Percentiles rank a stretch among this genome's conserved stretches.
Conservation (phyloP, 2,329 filamentous ascomycete species). For the Aplosporella prunicola region DNA sequence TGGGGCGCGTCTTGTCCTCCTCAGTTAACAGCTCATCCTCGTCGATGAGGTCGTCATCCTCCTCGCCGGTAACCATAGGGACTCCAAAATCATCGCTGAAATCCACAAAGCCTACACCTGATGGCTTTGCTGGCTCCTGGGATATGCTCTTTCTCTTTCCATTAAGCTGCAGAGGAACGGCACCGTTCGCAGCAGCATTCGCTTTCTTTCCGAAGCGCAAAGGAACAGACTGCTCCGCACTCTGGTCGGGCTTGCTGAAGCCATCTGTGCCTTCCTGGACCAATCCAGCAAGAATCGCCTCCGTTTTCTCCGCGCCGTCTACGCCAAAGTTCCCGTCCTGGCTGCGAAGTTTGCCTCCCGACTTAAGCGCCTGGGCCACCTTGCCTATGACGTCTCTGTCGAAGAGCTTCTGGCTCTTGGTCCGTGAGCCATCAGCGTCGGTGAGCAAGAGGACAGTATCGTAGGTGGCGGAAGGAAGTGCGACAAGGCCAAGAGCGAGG, state of each 20-base stretch:
- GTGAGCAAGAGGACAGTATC: conserved; percentile 76
- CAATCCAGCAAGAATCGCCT: conserved; percentile 77
- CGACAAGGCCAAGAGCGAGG: conserved; percentile 69
- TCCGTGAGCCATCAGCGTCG: conserved; percentile 59
- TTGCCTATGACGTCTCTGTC: conserved; percentile 57
- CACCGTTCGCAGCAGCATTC: conserved; percentile 30
- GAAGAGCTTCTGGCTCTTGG: conserved; percentile 57
- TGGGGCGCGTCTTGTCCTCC: conserved; percentile 67
- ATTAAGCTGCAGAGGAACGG: conserved; percentile 22
- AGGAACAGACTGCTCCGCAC: conserved; percentile 47
- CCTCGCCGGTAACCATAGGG: conserved; percentile 42
- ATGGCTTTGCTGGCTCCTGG: conserved; percentile 34
- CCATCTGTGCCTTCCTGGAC: conserved; percentile 49
- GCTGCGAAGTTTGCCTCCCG: conserved; percentile 57
- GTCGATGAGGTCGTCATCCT: conserved; percentile 78
- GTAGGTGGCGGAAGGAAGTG: conserved; percentile 68
- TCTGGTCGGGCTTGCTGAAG: conserved; percentile 64
- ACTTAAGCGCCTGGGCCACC: conserved; percentile 61
- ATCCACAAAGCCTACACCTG: conserved; percentile 60
- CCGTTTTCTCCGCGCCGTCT: conserved; percentile 49
- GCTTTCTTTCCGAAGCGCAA: conserved; percentile 55
- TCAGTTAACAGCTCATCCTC: conserved; percentile 81
- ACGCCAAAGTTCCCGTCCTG: conserved; percentile 55
- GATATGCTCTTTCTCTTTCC: conserved; percentile 32
- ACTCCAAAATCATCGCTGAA: conserved; percentile 54